phyloP scores from a whole-genome alignment of 2,329 filamentous ascomycete genomes.

The Colletotrichum gloeosporioides region DNA sequence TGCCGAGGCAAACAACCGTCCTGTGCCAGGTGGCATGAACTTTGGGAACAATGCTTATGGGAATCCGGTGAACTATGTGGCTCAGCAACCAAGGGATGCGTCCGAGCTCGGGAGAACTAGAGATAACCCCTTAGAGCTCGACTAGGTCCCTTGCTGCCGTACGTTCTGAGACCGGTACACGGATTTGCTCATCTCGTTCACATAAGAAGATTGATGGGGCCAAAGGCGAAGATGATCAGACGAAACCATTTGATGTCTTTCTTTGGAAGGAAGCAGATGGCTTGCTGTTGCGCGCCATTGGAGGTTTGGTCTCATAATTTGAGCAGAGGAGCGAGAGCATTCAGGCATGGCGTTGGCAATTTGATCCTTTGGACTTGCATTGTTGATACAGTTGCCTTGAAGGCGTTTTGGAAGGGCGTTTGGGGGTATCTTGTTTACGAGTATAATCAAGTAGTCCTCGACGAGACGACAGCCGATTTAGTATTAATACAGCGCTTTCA shows the following conservation, averaged over 20 bases:
- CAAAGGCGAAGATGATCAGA: neutral
- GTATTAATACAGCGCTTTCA: neutral
- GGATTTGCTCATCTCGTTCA: neutral
- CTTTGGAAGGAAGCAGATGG: neutral
- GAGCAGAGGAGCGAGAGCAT: neutral
- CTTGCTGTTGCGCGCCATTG: neutral
- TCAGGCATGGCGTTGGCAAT: neutral
- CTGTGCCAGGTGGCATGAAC: neutral
- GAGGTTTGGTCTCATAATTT: neutral
- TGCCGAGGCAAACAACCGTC: neutral
- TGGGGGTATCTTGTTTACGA: neutral
- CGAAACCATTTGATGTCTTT: neutral
- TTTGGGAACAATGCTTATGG: neutral
- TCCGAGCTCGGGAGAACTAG: neutral
- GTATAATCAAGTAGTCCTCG: neutral
- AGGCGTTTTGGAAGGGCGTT: neutral
- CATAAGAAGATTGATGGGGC: neutral
- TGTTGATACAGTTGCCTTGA: neutral
- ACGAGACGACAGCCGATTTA: neutral
- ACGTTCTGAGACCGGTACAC: neutral
- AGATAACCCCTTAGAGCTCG: neutral
- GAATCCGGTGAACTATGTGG: neutral
- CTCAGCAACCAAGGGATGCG: neutral
- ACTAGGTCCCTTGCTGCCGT: neutral
- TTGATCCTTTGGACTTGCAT: neutral